Conservation (phyloP, 345 rosid genomes). For the Acer negundo region DNA sequence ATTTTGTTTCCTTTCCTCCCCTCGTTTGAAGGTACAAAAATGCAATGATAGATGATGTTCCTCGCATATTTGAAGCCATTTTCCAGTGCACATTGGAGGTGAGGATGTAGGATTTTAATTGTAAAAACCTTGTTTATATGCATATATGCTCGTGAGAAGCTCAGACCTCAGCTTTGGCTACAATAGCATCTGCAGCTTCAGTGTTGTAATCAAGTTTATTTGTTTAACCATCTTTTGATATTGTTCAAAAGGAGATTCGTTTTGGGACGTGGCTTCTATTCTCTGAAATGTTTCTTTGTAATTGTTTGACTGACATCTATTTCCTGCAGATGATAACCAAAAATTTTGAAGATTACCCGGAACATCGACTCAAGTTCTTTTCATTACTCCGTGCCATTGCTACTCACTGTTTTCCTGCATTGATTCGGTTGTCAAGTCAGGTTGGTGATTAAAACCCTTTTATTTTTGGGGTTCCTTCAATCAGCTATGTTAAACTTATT, state of each 20-base stretch:
- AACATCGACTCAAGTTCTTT: slow-evolving; percentile 98
- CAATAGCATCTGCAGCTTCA: not conserved
- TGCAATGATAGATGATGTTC: slow-evolving; percentile 95
- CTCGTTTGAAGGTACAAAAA: slow-evolving; percentile 68
- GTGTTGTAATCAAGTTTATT: not conserved
- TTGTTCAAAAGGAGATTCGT: not conserved
- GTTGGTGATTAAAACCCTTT: slow-evolving; percentile 42
- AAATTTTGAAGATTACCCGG: slow-evolving; percentile 98
- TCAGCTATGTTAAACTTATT: not conserved
- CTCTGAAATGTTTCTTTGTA: not conserved
- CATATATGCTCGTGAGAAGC: not conserved
- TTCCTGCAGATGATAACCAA: slow-evolving; percentile 90
- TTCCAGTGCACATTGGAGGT: slow-evolving; percentile 99
- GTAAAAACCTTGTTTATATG: not conserved
- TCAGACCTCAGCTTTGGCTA: not conserved
- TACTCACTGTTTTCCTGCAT: slow-evolving; percentile 86
- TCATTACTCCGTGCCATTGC: slow-evolving; percentile 98
- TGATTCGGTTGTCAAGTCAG: slow-evolving; percentile 91
- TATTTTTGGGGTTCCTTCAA: not conserved
- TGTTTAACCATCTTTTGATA: not conserved
- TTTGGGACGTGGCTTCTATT: not conserved
- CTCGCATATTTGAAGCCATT: slow-evolving; percentile 96
- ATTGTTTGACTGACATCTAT: slow-evolving; percentile 14
- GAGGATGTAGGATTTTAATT: slow-evolving; percentile 20
- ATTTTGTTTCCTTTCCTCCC: not conserved